These are phyloP conservation scores for Starmerella davenportii DNA, from an alignment of 805 yeast genomes.

Conservation along the genomic window DNA sequence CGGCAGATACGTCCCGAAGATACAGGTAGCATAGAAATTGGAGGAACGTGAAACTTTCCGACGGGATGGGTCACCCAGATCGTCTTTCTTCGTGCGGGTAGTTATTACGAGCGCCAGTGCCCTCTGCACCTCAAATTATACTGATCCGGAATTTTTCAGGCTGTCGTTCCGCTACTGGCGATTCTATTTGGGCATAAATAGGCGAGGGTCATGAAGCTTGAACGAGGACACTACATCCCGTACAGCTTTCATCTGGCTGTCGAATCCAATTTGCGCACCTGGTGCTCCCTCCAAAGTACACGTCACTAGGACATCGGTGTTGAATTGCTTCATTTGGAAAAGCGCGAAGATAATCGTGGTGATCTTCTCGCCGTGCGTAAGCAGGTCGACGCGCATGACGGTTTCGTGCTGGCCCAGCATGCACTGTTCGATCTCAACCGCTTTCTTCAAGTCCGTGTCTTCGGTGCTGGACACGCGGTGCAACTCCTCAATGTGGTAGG, in stretches of 20 bases:
- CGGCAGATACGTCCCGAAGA: too few species aligned
- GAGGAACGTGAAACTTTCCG: too few species aligned
- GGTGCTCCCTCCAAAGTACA: conserved; percentile 1
- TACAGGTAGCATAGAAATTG: too few species aligned
- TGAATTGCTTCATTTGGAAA: conserved; percentile 12
- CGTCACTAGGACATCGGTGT: conserved; percentile 17
- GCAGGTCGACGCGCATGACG: conserved; percentile 13
- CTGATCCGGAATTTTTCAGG: too few species aligned
- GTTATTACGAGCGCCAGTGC: too few species aligned
- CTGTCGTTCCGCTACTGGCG: too few species aligned
- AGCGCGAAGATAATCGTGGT: conserved; percentile 10
- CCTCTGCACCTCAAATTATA: too few species aligned
- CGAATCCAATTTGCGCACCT: conserved; percentile 1
- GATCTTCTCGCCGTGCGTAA: conserved; percentile 3
- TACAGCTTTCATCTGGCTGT: conserved; percentile 7
- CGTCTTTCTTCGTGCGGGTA: too few species aligned
- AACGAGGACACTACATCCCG: conserved; percentile 8
- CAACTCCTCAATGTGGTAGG: conserved; percentile 15
- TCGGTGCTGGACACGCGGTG: conserved; percentile 13
- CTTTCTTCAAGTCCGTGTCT: conserved; percentile 3
- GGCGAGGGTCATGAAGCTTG: conserved; percentile 8
- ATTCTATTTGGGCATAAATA: not conserved
- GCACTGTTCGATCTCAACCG: conserved; percentile 4
- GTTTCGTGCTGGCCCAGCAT: conserved; percentile 6
- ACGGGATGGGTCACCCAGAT: too few species aligned